phyloP scores from a whole-genome alignment of 2,329 filamentous ascomycete genomes.

The Huntiella savannae region DNA sequence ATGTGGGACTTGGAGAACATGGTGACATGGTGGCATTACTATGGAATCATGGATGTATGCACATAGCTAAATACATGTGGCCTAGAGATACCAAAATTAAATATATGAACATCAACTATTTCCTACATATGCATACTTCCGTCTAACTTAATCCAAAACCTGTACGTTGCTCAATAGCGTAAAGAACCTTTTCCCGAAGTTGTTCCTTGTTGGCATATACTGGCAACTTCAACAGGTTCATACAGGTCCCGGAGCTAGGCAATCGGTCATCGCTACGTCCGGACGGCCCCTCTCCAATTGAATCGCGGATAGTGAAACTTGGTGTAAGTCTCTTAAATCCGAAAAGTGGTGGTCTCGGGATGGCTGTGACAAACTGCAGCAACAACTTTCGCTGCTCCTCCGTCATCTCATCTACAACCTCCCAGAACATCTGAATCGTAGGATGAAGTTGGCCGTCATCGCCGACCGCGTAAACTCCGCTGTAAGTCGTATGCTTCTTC shows the following conservation, averaged over 20 bases:
- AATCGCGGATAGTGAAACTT: slow-evolving; percentile 75
- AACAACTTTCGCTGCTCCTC: slow-evolving; percentile 69
- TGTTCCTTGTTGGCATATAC: slow-evolving; percentile 48
- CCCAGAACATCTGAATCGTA: slow-evolving; percentile 76
- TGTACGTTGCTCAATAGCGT: slow-evolving; percentile 74
- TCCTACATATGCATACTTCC: neutral
- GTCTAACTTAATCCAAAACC: slow-evolving; percentile 64
- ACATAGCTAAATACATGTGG: too few species aligned
- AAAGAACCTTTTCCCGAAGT: slow-evolving; percentile 65
- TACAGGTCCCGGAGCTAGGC: slow-evolving; percentile 88
- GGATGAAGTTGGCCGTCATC: slow-evolving; percentile 74
- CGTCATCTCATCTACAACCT: slow-evolving; percentile 57
- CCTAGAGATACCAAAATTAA: too few species aligned
- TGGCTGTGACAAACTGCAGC: slow-evolving; percentile 88
- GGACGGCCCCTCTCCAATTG: slow-evolving; percentile 17
- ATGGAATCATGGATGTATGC: too few species aligned
- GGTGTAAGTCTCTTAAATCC: slow-evolving; percentile 78
- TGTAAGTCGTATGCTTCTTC: slow-evolving; percentile 66
- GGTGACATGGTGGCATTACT: too few species aligned
- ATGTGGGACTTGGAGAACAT: too few species aligned
- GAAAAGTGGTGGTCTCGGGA: slow-evolving; percentile 71
- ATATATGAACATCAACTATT: too few species aligned
- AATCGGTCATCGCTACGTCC: slow-evolving; percentile 44
- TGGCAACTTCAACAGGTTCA: slow-evolving; percentile 85
- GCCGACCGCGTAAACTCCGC: slow-evolving; percentile 75